Conservation (phyloP, 202 grass and related monocot genomes). For the Setaria italica region DNA sequence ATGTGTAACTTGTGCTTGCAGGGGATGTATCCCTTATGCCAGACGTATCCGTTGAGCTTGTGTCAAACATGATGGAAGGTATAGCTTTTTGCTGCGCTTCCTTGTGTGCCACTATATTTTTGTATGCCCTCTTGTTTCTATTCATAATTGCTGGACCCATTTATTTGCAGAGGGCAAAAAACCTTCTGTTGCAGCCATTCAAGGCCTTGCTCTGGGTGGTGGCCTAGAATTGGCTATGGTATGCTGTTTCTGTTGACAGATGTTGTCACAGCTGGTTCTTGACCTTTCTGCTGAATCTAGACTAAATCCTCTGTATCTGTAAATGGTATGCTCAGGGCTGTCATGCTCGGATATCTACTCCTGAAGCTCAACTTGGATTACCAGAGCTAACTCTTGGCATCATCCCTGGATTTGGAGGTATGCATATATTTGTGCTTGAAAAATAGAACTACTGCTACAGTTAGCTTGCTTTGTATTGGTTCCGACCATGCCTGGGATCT, state of each 20-base stretch:
- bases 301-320: constrained; percentile 34
- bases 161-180: constrained; percentile 74
- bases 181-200: constrained; percentile 93
- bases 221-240: constrained; percentile 97
- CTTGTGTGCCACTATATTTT: neutral
- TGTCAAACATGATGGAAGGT: constrained; percentile 93
- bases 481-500: constrained; percentile 33
- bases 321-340: constrained; percentile 63
- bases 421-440: constrained; percentile 28
- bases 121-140: neutral
- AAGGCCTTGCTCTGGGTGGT: constrained; percentile 96
- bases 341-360: constrained; percentile 92
- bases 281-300: constrained; percentile 21
- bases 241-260: constrained; percentile 22
- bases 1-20: constrained; percentile 38
- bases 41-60: constrained; percentile 80
- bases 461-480: constrained; percentile 29
- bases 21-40: constrained; percentile 74
- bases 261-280: constrained; percentile 32
- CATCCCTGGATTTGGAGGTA: constrained; percentile 99
- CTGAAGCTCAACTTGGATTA: constrained; percentile 93
- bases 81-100: constrained; percentile 20
- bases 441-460: neutral
- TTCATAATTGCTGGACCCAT: constrained; percentile 25
- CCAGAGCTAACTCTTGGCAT: constrained; percentile 94